Conservation (phyloP, 176 grass and related monocot genomes). For the Tillandsia fasciculata region DNA sequence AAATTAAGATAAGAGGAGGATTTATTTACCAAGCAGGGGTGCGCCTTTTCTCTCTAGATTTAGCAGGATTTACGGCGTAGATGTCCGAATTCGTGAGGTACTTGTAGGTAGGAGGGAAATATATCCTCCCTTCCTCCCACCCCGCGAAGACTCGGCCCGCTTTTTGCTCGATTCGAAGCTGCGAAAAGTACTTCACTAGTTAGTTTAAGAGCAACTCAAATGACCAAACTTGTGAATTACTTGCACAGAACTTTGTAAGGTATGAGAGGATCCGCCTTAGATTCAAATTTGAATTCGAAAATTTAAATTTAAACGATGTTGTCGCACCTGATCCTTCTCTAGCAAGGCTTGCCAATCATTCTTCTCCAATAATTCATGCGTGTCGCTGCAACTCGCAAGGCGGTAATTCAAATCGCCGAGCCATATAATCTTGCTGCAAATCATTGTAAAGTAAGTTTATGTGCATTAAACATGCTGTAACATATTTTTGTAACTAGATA, state of each 20-base stretch:
- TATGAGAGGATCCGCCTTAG: not conserved
- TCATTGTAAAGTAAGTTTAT: not conserved
- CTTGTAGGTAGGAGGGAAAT: slow-evolving; percentile 88
- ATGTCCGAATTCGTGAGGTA: slow-evolving; percentile 64
- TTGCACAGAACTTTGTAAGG: too few relatives aligned
- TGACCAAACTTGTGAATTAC: too few relatives aligned
- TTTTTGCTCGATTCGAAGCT: slow-evolving; percentile 55
- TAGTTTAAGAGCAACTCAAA: not conserved
- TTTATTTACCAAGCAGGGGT: slow-evolving; percentile 74
- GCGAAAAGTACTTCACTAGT: not conserved
- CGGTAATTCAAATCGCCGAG: slow-evolving; percentile 89
- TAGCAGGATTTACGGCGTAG: slow-evolving; percentile 42
- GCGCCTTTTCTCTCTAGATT: slow-evolving; percentile 42
- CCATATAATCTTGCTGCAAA: slow-evolving; percentile 74
- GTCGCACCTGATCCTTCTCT: slow-evolving; percentile 50
- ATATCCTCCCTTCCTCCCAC: slow-evolving; percentile 76
- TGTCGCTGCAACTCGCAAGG: slow-evolving; percentile 15
- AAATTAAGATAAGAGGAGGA: slow-evolving; percentile 7
- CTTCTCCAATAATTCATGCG: slow-evolving; percentile 34
- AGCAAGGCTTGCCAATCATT: slow-evolving; percentile 57
- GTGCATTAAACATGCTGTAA: too few relatives aligned
- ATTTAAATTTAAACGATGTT: not conserved
- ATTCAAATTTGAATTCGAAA: not conserved
- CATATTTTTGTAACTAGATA: not conserved
- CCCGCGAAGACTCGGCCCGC: slow-evolving; percentile 61